These are phyloP conservation scores for Dactylonectria macrodidyma DNA, from an alignment of 2,329 filamentous ascomycete species.

Conservation along the genomic window DNA sequence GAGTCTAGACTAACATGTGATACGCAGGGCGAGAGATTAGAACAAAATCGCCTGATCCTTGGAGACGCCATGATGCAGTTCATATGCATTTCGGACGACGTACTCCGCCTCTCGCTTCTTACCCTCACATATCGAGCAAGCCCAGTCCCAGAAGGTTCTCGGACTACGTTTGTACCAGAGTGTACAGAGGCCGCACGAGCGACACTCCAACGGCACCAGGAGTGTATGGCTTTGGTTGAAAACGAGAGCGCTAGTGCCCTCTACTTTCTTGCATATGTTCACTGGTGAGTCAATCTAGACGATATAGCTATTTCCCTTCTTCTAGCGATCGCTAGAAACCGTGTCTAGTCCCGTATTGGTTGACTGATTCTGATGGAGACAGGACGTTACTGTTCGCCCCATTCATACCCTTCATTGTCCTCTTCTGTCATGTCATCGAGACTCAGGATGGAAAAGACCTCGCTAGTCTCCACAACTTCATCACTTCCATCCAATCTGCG, in stretches of 20 bases:
- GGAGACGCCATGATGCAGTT: conserved; percentile 53
- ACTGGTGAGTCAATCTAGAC: conserved; percentile 56
- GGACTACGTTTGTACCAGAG: conserved; percentile 57
- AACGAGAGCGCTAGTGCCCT: conserved; percentile 50
- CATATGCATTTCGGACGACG: conserved; percentile 57
- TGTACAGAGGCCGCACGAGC: conserved; percentile 60
- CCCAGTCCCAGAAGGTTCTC: conserved; percentile 47
- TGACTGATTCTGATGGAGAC: background rate
- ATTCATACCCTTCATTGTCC: conserved; percentile 68
- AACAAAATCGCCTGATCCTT: conserved; percentile 41
- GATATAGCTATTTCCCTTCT: background rate
- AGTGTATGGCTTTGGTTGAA: conserved; percentile 57
- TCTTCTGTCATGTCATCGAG: conserved; percentile 67
- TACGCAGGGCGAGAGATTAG: conserved; percentile 37
- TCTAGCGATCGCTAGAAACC: background rate
- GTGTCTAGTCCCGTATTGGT: too few species aligned
- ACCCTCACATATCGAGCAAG: conserved; percentile 61
- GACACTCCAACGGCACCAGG: conserved; percentile 58
- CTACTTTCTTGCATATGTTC: conserved; percentile 58
- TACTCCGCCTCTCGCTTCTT: conserved; percentile 58
- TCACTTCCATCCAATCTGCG: conserved; percentile 65
- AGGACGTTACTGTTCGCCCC: conserved; percentile 65
- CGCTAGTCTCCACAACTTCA: conserved; percentile 65
- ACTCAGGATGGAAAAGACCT: conserved; percentile 59
- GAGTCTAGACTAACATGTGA: conserved; percentile 6